Conservation (phyloP, 768 basidiomycete species). For the Pisolithus microcarpus region DNA sequence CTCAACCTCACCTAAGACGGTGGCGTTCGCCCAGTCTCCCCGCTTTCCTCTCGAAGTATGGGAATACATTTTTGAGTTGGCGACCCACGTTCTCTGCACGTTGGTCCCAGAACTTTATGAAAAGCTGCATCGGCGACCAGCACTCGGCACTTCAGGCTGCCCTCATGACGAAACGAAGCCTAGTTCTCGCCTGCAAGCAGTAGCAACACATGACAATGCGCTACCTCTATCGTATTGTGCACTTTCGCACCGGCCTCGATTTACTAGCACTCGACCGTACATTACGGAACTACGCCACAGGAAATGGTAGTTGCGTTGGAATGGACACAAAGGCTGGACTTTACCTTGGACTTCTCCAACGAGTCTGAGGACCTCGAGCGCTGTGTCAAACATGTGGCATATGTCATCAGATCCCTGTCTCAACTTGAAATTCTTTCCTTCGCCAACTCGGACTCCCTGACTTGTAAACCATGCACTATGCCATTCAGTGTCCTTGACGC, state of each 20-base stretch:
- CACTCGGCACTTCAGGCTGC: slow-evolving; percentile 7
- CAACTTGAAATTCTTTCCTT: slow-evolving; percentile 18
- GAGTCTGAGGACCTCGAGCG: not conserved
- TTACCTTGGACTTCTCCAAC: slow-evolving; percentile 12
- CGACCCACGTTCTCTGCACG: no score
- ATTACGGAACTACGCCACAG: slow-evolving; percentile 6
- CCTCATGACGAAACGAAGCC: slow-evolving; percentile 19
- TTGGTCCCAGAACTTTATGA: no score
- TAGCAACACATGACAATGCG: slow-evolving; percentile 22
- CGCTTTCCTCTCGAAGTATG: no score
- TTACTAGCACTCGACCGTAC: slow-evolving; percentile 14
- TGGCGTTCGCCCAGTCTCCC: no score
- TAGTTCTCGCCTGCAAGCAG: slow-evolving; percentile 24
- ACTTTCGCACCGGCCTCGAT: slow-evolving; percentile 11
- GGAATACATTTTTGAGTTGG: no score
- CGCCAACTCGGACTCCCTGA: not conserved
- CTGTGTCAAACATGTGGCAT: slow-evolving; percentile 1
- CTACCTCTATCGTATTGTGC: slow-evolving; percentile 18
- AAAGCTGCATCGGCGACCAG: no score
- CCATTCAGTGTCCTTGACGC: slow-evolving; percentile 11
- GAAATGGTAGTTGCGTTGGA: slow-evolving; percentile 5
- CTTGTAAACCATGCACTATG: not conserved
- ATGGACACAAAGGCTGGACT: slow-evolving; percentile 16
- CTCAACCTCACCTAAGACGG: no score
- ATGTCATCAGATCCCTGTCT: slow-evolving; percentile 12